Base-by-base conservation (phyloP, 208 protist species). In the Leptomonas pyrrhocoris region DNA sequence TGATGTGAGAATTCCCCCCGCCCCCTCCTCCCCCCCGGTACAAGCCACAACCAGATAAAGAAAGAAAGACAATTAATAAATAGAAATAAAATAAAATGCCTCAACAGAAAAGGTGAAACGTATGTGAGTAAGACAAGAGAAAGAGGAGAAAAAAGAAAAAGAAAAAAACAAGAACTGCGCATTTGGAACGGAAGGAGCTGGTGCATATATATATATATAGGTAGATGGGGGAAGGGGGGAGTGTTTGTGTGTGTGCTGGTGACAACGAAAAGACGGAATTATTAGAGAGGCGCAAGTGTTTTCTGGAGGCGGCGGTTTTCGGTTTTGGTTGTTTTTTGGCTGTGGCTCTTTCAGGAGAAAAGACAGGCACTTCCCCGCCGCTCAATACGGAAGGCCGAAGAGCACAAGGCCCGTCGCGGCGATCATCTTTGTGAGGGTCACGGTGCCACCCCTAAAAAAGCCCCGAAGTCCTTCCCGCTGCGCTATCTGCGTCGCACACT, bases 381-480 rank as follows among this genome's bases (percentile, higher is more conserved):
- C 21, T 60, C 68, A 83, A 49, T 81, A 80, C 42, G 77, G 77
- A 13, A 83, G 57, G 6, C 68, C 69, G 23, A 79, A 13, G 62
- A 80, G 59, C 18, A 81, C 66, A 19, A 94, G 50, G 13, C 70
- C 79, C 19, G 79, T 83, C n/a, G 79, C 81, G 11, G 59, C 72
- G 0, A 88, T 56, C 82, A 86, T 82, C 12, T 88, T 77, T 12
- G 77, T 54, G 16, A 95, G 45, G 4, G 85, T 81, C 40, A 95
- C 86, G 2, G 65, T 67, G n/a, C 76, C 78, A 15, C 90, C 90
- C 11, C 90, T 76, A 63, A 89, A 95, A 27, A 93, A 86, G 21
- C 90, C 90, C 0, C 70, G 73, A 0, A 81, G 28, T 13, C 90
- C 90, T 61, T 95, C 88, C 43, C 74, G 74, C 45, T 80, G 67